Evolutionary conservation across 2,329 filamentous ascomycete genomes (phyloP).

Genomic region (Fusarium tupiense): DNA sequence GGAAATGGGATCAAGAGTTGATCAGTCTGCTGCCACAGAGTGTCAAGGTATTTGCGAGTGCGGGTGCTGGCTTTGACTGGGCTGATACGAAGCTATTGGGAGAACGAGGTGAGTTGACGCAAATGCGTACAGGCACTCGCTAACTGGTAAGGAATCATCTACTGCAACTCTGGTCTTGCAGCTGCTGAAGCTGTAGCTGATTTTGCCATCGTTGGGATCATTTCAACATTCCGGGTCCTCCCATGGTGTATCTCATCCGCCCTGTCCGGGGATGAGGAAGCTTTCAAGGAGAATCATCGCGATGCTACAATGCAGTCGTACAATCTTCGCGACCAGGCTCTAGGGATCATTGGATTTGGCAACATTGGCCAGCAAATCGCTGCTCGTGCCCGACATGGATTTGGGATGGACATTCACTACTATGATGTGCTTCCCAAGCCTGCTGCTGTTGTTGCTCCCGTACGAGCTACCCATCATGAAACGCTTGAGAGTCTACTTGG

Average conservation of each 20-base stretch:
- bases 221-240: constrained; percentile 75
- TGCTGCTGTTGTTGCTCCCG: constrained; percentile 51
- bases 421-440: constrained; percentile 66
- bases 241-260: constrained; percentile 71
- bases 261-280: constrained; percentile 45
- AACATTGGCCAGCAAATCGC: constrained; percentile 72
- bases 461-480: constrained; percentile 60
- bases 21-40: constrained; percentile 64
- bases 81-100: constrained; percentile 70
- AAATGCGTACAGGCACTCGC: background rate
- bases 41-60: constrained; percentile 70
- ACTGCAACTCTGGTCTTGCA: constrained; percentile 77
- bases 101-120: constrained; percentile 58
- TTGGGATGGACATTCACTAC: constrained; percentile 75
- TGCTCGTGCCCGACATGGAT: constrained; percentile 59
- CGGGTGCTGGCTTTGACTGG: constrained; percentile 75
- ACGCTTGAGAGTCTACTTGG: constrained; percentile 62
- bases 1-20: constrained; percentile 69
- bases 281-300: constrained; percentile 68
- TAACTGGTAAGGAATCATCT: constrained; percentile 64
- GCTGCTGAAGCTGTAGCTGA: constrained; percentile 79
- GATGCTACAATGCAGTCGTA: constrained; percentile 67
- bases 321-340: constrained; percentile 68
- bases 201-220: constrained; percentile 73
- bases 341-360: constrained; percentile 77